Evolutionary conservation across 1,284 basidiomycete genomes (phyloP), one percentile per base, ranked within the genome.

Genomic region (Phlebopus sp.): DNA sequence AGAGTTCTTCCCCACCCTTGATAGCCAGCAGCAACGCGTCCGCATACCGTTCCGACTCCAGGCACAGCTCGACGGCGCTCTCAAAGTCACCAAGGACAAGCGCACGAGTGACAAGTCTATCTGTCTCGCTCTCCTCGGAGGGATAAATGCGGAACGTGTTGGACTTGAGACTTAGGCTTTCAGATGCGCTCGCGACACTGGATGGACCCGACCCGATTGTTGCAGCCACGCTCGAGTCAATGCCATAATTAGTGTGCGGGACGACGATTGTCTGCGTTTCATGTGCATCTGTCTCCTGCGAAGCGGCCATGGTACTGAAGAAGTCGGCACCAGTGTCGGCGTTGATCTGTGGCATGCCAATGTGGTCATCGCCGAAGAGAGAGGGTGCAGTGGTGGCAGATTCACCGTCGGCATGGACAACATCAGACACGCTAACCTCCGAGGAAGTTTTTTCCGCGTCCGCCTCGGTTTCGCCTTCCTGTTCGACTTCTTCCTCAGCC

Each of bases 1-100:
- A 75, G n/a, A 99, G 82, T 38, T 94, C 91, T 0, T 86, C 78
- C 0, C 94, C 94, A 31, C 94, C 96, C 54, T 90, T 88, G 18
- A 92, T 93, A 32, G 96, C 93, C 10, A 98, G 81, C 9, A 99
- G 77, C 47, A 98, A 89, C 0, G 97, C 95, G 60, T 99, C 96
- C 5, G 96, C 95, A 60, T 85, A 97, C 35, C 94, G 83, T 51
- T 95, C 91, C 1, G 86, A 81, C 0, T 92, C 90, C 13, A 99
- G 77, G 66, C 94, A 97, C 6, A 99, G 76, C 9, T 91, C 86
- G 14, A 99, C 96, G 1, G 96, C 96, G 17, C 86, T 90, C 56
- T 86, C 81, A 58, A 98, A 97, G 69, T 99, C 96, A 31, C 96
- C 96, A 8, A 98, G 76, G 1, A 99, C 92, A 27, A 98, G 76